Evolutionary conservation across 768 basidiomycete genomes (phyloP).

Genomic region (Tubosaeta sp.): DNA sequence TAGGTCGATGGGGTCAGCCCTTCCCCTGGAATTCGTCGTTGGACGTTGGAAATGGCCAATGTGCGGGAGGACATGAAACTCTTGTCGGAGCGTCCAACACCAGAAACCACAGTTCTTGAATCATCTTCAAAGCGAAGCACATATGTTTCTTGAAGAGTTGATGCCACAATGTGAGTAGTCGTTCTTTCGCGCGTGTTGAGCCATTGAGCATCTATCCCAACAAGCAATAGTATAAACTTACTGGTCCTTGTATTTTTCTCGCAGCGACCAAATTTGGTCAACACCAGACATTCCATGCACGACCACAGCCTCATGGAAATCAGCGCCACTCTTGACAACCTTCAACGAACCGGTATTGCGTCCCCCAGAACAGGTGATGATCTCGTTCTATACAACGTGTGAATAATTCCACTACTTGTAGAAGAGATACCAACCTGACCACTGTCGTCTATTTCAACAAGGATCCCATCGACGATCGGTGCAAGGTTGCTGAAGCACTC

Average conservation of each 20-base stretch:
- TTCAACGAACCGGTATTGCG: slow-evolving; percentile 72
- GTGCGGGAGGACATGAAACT: slow-evolving; percentile 56
- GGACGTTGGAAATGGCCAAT: slow-evolving; percentile 59
- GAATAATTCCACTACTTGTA: neutral
- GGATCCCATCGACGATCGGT: slow-evolving; percentile 76
- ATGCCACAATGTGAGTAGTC: slow-evolving; percentile 56
- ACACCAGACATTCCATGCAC: slow-evolving; percentile 55
- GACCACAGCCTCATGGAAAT: slow-evolving; percentile 61
- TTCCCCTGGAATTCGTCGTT: slow-evolving; percentile 21
- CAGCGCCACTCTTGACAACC: slow-evolving; percentile 76
- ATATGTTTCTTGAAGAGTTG: slow-evolving; percentile 52
- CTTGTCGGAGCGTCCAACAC: slow-evolving; percentile 37
- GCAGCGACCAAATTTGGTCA: slow-evolving; percentile 61
- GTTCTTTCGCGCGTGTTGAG: slow-evolving; percentile 31
- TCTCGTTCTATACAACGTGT: slow-evolving; percentile 49
- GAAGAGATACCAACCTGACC: slow-evolving; percentile 50
- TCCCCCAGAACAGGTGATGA: slow-evolving; percentile 85
- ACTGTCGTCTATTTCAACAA: slow-evolving; percentile 67
- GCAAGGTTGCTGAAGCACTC: slow-evolving; percentile 73
- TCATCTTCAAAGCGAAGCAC: slow-evolving; percentile 47
- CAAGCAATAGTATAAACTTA: slow-evolving; percentile 30
- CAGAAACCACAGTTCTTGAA: slow-evolving; percentile 13
- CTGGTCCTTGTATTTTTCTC: slow-evolving; percentile 43
- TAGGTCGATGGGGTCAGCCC: slow-evolving; percentile 27
- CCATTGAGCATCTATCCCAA: neutral